These are phyloP conservation scores for Cladophialophora chaetospira DNA, from an alignment of 2,329 filamentous ascomycete species.

Conservation along the genomic window DNA sequence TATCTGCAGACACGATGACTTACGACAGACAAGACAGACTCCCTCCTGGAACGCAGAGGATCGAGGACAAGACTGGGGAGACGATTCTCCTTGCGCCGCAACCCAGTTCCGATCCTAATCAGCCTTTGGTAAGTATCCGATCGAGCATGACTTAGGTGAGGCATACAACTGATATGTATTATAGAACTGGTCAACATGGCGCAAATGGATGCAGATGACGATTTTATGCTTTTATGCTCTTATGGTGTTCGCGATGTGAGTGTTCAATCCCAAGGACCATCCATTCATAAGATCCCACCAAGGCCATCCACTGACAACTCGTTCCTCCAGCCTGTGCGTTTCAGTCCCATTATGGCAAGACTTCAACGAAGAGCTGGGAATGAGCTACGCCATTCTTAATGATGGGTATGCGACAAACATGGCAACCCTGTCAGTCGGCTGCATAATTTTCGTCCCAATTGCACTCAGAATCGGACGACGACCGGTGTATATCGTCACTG, in stretches of 20 bases:
- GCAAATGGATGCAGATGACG: conserved; percentile 35
- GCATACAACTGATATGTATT: background rate
- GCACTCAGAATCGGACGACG: conserved; percentile 47
- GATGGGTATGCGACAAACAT: conserved; percentile 47
- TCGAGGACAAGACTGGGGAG: conserved; percentile 22
- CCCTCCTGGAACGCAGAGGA: conserved; percentile 28
- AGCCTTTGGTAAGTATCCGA: conserved; percentile 31
- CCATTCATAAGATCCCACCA: no score
- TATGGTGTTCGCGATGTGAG: conserved; percentile 36
- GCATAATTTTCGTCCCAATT: conserved; percentile 47
- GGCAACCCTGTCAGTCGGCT: conserved; percentile 43
- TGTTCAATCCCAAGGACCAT: background rate
- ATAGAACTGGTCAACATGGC: conserved; percentile 26
- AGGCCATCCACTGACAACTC: no score
- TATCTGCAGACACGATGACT: conserved; percentile 22
- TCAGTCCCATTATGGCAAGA: conserved; percentile 45
- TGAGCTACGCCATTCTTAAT: conserved; percentile 44
- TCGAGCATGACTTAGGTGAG: background rate
- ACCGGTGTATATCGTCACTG: conserved; percentile 46
- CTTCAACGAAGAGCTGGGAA: conserved; percentile 45
- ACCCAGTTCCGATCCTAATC: conserved; percentile 35
- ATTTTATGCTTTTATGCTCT: conserved; percentile 36
- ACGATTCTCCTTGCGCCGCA: conserved; percentile 33
- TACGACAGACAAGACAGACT: conserved; percentile 23
- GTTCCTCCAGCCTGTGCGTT: conserved; percentile 38